A percentile compares a stretch with the other conserved stretches of the same genome.
Conservation (phyloP, 2,329 filamentous ascomycete genomes). For the Berkeleyomyces basicola region DNA sequence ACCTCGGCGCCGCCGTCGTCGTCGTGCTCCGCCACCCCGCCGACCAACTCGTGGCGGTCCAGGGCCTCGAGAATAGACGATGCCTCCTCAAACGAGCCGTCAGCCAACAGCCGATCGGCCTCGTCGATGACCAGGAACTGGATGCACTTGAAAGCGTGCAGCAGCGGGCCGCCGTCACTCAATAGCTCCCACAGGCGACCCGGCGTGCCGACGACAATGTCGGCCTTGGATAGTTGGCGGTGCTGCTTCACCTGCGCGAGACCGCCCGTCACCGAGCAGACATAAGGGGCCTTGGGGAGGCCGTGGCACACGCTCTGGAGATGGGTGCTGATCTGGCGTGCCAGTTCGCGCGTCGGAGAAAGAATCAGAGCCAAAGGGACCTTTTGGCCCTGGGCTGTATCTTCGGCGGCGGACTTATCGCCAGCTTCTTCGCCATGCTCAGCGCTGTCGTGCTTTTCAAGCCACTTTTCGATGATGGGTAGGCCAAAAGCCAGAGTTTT, state of each 20-base stretch:
- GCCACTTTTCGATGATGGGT: constrained; percentile 73
- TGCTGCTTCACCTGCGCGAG: constrained; percentile 92
- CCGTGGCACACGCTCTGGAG: constrained; percentile 55
- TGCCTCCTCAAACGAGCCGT: constrained; percentile 89
- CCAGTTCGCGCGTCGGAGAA: constrained; percentile 82
- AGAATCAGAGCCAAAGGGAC: constrained; percentile 62
- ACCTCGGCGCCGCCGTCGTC: constrained; percentile 30
- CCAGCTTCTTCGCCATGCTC: neutral
- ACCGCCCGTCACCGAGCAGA: constrained; percentile 85
- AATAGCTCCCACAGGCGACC: constrained; percentile 91
- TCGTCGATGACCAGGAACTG: constrained; percentile 84
- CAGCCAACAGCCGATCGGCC: constrained; percentile 77
- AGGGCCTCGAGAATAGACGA: constrained; percentile 72
- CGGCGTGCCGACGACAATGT: constrained; percentile 86
- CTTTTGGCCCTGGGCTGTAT: constrained; percentile 20
- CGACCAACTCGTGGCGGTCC: constrained; percentile 44
- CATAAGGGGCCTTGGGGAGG: constrained; percentile 43
- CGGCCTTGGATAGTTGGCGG: constrained; percentile 63
- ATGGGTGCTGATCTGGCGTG: constrained; percentile 78
- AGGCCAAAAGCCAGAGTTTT: constrained; percentile 94
- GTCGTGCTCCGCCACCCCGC: constrained; percentile 32
- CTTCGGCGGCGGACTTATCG: constrained; percentile 18
- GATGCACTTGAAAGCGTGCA: constrained; percentile 54
- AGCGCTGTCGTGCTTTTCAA: constrained; percentile 27
- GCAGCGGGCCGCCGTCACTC: constrained; percentile 52